These are phyloP conservation scores for Dittrichia graveolens DNA, from an alignment of 129 eudicot species.

Conservation along the genomic window DNA sequence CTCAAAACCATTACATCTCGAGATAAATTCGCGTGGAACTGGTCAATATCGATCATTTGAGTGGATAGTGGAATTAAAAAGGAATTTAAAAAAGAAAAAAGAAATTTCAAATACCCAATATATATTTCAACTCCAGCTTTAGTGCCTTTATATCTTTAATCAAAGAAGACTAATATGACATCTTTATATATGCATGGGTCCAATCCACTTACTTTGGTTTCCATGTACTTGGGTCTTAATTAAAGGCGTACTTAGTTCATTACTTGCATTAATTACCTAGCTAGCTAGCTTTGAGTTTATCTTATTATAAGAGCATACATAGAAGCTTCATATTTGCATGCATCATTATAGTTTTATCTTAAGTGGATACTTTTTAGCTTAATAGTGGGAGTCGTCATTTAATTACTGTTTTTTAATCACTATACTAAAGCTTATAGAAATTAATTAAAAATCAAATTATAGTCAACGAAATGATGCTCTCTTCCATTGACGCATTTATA, in stretches of 20 bases:
- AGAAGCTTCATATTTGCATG: conserved; percentile 32
- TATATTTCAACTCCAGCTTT: conserved; percentile 43
- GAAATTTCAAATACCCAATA: conserved; percentile 24
- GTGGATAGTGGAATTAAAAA: conserved; percentile 9
- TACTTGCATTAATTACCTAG: conserved; percentile 7
- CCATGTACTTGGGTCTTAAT: conserved; percentile 28
- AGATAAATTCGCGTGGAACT: background rate
- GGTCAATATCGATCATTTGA: background rate
- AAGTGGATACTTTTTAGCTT: conserved; percentile 24
- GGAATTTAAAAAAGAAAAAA: no score
- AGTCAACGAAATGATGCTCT: no score
- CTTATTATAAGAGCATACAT: conserved; percentile 8
- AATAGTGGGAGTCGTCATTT: conserved; percentile 29
- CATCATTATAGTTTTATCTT: conserved; percentile 23
- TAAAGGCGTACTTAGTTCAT: conserved; percentile 27
- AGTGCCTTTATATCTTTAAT: conserved; percentile 26
- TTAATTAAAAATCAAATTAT: background rate
- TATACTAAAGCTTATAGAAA: background rate
- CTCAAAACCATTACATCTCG: conserved; percentile 1
- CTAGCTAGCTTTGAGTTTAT: conserved; percentile 9
- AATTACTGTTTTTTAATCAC: conserved; percentile 12
- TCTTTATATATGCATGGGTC: conserved; percentile 39
- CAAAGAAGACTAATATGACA: conserved; percentile 29
- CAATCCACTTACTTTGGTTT: conserved; percentile 35
- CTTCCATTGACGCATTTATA: no score